Base-by-base conservation (phyloP, 768 basidiomycete species). In the Kwoniella dejecticola region DNA sequence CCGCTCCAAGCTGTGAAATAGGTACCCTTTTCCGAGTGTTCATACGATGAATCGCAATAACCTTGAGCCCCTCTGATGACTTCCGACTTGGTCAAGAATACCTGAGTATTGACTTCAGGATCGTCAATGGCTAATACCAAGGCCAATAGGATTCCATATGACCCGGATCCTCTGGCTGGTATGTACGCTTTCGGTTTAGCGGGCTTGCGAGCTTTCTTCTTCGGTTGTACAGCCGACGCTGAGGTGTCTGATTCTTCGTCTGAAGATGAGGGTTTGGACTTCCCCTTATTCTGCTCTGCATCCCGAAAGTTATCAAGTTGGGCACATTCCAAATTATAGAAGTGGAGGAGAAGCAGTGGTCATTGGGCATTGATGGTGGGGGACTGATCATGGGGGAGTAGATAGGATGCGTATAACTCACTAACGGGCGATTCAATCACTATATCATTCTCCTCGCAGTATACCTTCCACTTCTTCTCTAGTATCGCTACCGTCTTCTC, bases 121-220 rank as follows among this genome's bases (percentile, higher is more conserved):
- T 68, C 36, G 12, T 76, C 77, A 26, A 77, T 70, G 2, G 73
- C 70, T 3, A 75, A 57, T n/a, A 78, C 63, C 17, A 78, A 57
- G 4, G 63, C 70, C 10, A 78, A 40, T 4, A 78, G 65, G 31
- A 78, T 70, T 10, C 72, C 77, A 45, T 76, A 78, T 15, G 64
- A 67, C 4, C 77, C 77, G 49, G 75, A 72, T 10, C 66, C 56
- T 17, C 24, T 45, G 33, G 62, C 54, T 4, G 77, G 77, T 47
- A 76, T 66, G 55, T 77, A 78, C 12, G 60, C 24, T 55, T 68
- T 60, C 17, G 70, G 60, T 26, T 64, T 66, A 33, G 63, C n/a
- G 6, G 68, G 33, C 23, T 67, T 67, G 7, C 57, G 60, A 23
- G 48, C 38, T 48, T 55, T 45, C 62, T 48, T 27, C 44, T 55